Base-by-base conservation (phyloP, 2,329 filamentous ascomycete genomes). In the Penicillium sp. region DNA sequence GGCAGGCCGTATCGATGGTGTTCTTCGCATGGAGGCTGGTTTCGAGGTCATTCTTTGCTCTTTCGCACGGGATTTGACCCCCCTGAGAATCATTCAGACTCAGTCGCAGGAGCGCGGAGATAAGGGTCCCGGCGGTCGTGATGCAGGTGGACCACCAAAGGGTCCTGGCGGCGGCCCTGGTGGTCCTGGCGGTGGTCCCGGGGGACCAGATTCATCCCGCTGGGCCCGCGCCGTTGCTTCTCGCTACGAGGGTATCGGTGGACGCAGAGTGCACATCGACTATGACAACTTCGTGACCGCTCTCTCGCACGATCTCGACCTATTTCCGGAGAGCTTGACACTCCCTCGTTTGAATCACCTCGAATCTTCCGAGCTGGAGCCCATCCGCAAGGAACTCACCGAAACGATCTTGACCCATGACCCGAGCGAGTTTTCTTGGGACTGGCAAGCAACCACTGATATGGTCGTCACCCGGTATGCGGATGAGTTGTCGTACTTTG, bases 41-140 rank as follows among this genome's bases (percentile, higher is more conserved):
- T 90, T 90, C 62, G 88, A 91, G 70, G 79, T 89, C 52, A 87
- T 90, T 49, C 76, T 88, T 21, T 91, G 88, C 68, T 76, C 86
- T 52, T 90, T 91, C 60, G 71, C 70, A 33, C 66, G 73, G 13
- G 67, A 77, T 60, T 62, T 82, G 1, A 65, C 74, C 13, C 58
- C 73, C 6, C 61, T 74, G 7, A 65, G 69, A 6, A 73, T 77
- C 21, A 70, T 63, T 10, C 65, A 67, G 50, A 67, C 65, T 9
- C 68, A 66, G 22, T 37, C 52, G 2, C 33, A 52, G 10, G 44
- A 50, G 16, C 11, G 13, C 1, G 39, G 39, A 10, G 19, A 22
- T 1, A 41, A 22, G 39, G 19, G 39, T 13, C 19, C 39, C 5
- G 39, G 19, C 9, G 4, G 9, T 22, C 39, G 48, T 19, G 45